Base-by-base conservation (phyloP, 371 early-diverging fungal species). In the Mortierella sp. region DNA sequence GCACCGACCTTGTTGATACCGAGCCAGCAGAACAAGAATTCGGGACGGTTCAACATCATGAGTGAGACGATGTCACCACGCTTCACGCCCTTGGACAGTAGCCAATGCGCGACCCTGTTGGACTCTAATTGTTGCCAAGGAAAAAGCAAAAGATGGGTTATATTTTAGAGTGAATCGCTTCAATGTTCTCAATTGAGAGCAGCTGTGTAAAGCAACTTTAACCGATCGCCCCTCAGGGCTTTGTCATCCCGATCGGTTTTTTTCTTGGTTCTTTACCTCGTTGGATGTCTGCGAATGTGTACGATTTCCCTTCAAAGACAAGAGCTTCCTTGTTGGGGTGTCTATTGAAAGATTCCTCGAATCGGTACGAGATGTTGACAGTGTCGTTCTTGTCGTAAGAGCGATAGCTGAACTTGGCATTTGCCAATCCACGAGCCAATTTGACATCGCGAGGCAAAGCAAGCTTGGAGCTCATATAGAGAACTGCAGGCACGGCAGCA, bases 1-100 rank as follows among this genome's bases (percentile, higher is more conserved):
- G 78, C 78, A 8, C 78, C 78, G 34, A 76, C 57, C 56, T 76
- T 76, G 60, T 76, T 76, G 16, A 76, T 58, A 13, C 78, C 78
- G n/a, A 76, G 63, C 78, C 78, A 76, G 52, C 64, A 76, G 55
- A 76, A 70, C 38, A 76, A 28, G 63, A 76, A 76, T 66, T 76
- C 78, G 30, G 78, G 70, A 43, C 70, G 66, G 45, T 76, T 76
- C 48, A 66, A 66, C 78, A 76, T 76, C 45, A 76, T 48, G 8
- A 76, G 54, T 26, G 78, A 70, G 9, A 76, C 70, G 38, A 76
- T 76, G 19, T 76, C 78, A 13, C 78, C 78, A 27, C 78, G 70
- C 71, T 76, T 76, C 51, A 76, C 67, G 9, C 78, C 78, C 62
- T 70, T 69, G 41, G 71, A 61, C 70, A 76, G 30, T 7, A 76